Evolutionary conservation across 2,329 filamentous ascomycete species (phyloP), one percentile per base, ranked within the genome.

Genomic region (Rhinocladiella similis): DNA sequence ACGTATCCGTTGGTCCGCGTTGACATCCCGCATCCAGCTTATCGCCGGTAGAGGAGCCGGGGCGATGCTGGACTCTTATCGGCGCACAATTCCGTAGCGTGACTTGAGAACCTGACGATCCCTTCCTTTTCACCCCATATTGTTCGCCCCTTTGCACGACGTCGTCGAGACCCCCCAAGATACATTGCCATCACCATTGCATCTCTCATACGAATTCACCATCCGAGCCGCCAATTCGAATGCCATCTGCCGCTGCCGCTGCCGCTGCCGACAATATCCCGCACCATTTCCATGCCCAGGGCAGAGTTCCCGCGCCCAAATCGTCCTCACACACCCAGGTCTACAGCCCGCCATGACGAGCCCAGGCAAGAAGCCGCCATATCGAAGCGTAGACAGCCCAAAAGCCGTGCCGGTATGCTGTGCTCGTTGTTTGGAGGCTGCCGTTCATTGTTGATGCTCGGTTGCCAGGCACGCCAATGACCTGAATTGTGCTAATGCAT

Each of bases 301-400:
- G 12, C 41, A 3, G 41, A 39, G 36, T 6, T 2, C 19, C 10
- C 41, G 3, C 41, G 41, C 3, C 12, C n/a, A 14, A 13, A 38
- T 38, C 35, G 35, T 43, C 16, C 41, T 20, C n/a, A 43, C n/a
- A 39, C 51, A 18, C 33, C 20, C 2, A 42, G 5, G n/a, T 46
- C 41, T 22, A 20, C 50, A 18, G 46, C 9, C 39, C 46, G 22
- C 27, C 36, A 47, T n/a, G n/a, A 25, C 41, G 50, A 47, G 36
- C 48, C 33, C 5, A 35, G 16, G 10, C 41, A 35, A 43, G 43
- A 48, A 12, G 35, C 7, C 33, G 10, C 42, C 35, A 22, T 39
- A 27, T 50, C 47, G 9, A 50, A 38, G 20, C 47, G 27, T n/a
- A 50, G 33, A 20, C 47, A 50, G 19, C 27, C 47, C 27, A 50